Percentiles rank a stretch among this genome's conserved stretches.
These are phyloP conservation scores for Capsicum baccatum DNA, from an alignment of 257 asterid species.

Conservation along the genomic window DNA sequence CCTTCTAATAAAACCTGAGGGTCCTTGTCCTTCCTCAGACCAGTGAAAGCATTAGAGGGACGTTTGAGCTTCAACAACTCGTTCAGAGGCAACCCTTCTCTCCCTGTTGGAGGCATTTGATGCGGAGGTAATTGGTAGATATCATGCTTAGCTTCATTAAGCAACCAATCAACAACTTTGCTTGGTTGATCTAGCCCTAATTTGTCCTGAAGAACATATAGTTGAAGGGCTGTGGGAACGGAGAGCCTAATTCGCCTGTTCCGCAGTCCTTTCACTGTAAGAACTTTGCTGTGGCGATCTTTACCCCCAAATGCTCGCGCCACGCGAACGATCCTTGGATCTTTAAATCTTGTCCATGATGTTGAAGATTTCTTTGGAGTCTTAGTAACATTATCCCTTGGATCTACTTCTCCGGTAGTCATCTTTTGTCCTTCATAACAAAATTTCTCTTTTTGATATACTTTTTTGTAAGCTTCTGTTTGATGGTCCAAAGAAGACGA, in stretches of 20 bases:
- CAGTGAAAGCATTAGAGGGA: neutral
- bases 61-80: neutral
- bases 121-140: neutral
- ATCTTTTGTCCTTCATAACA: neutral
- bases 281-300: constrained; percentile 84
- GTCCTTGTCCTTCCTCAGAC: constrained; percentile 10
- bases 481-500: neutral
- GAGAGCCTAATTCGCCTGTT: constrained; percentile 78
- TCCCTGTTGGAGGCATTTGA: neutral
- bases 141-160: constrained; percentile 59
- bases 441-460: too few relatives aligned
- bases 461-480: neutral
- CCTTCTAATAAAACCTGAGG: too few relatives aligned
- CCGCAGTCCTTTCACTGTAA: constrained; percentile 68
- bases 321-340: constrained; percentile 73
- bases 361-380: neutral
- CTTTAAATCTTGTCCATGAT: constrained; percentile 15
- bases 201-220: constrained; percentile 75
- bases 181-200: constrained; percentile 85
- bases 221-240: constrained; percentile 70
- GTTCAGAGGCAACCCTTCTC: neutral
- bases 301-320: constrained; percentile 75
- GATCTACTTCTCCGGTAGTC: neutral
- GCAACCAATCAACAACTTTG: constrained; percentile 85
- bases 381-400: neutral